Evolutionary conservation across 1,284 basidiomycete genomes (phyloP), one percentile per base, ranked within the genome.

Genomic region (Trichosporon faecale): DNA sequence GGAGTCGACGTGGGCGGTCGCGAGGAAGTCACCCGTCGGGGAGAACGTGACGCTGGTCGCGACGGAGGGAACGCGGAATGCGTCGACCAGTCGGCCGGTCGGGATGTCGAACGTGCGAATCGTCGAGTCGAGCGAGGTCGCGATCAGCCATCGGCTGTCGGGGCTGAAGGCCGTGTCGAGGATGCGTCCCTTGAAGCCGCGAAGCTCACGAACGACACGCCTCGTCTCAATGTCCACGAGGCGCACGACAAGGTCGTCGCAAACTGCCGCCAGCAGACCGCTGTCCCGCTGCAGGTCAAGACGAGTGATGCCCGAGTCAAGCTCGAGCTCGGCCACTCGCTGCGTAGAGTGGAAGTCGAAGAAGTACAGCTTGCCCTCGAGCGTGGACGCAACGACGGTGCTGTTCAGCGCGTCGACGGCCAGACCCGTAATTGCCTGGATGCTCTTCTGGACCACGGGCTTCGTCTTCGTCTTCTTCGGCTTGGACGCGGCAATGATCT

Each of bases 91-190:
- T 31, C 90, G 87, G 2, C 95, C 94, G 11, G 94, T 94, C 0
- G 97, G 96, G 23, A 99, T 88, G 81, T 99, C 97, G 80, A 94
- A 99, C 0, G 97, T 99, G 61, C 97, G 90, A 75, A 99, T 92
- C 64, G 92, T 87, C 0, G 92, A 93, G 81, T 99, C 97, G 66
- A 96, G 85, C 12, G 95, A 94, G 2, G 93, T 90, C 0, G 90
- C 86, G 46, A 98, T 88, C 49, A 99, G 85, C 96, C 96, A 98
- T 72, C 95, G 87, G 2, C 93, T 95, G 81, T 98, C 95, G 2
- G 93, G 89, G 7, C 95, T 97, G 83, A 98, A 97, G 0, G 91
- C 87, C 52, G 94, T 86, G 79, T 98, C 95, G 23, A 97, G 85
- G 44, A 97, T 87, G 29, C 91, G 88, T 0, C 91, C 91, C 68